A percentile compares a stretch with the other conserved stretches of the same genome.
Evolutionary conservation across 257 asterid species (phyloP).

Genomic region (Gentiana macrophylla): DNA sequence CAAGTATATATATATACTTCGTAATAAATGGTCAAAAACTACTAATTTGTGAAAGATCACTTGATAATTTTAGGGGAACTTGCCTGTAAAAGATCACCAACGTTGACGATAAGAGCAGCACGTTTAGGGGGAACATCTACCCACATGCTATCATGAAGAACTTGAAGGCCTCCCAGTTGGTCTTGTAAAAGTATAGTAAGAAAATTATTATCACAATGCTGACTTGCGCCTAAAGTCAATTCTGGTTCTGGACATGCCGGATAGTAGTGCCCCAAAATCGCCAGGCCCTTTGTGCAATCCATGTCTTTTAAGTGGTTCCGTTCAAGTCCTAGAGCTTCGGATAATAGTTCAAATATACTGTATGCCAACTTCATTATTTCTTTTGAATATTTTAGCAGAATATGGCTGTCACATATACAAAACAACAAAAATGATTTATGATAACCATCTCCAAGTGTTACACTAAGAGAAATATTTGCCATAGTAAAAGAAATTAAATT

Average conservation of each 20-base stretch:
- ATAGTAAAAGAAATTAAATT: no score
- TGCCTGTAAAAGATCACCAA: constrained; percentile 69
- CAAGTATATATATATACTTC: background rate
- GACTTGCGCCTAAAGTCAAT: constrained; percentile 43
- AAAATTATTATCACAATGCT: constrained; percentile 43
- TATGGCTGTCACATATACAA: constrained; percentile 27
- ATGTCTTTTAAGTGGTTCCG: constrained; percentile 27
- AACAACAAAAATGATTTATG: no score
- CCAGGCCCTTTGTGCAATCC: constrained; percentile 39
- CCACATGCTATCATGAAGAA: constrained; percentile 35
- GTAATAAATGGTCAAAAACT: background rate
- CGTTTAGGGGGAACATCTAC: constrained; percentile 39
- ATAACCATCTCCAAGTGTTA: no score
- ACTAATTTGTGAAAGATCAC: background rate
- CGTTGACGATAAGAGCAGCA: constrained; percentile 43
- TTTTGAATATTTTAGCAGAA: constrained; percentile 38
- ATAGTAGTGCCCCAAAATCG: constrained; percentile 42
- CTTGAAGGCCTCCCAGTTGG: constrained; percentile 52
- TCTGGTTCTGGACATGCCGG: constrained; percentile 68
- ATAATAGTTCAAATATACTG: constrained; percentile 31
- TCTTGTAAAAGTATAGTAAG: constrained; percentile 61
- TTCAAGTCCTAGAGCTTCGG: constrained; percentile 54
- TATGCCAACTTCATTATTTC: constrained; percentile 38
- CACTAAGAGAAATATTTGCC: no score
- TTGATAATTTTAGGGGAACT: constrained; percentile 2